Evolutionary conservation across 179 eudicot species (phyloP).

Genomic region (Gypsophila paniculata): DNA sequence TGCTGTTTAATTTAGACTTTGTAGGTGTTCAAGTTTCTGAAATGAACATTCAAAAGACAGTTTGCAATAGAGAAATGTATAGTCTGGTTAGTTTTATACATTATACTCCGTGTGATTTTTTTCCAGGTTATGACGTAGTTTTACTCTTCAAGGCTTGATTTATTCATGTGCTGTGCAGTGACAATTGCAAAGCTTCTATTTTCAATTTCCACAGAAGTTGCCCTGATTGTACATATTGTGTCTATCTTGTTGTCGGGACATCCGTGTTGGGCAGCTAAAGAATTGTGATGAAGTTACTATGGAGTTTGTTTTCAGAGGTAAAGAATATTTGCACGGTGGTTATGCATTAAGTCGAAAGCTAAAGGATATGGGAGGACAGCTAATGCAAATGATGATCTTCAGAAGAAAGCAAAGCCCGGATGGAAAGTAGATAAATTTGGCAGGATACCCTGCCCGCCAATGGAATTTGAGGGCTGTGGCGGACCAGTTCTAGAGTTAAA

Average conservation of each 20-base stretch:
- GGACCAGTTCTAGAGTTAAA: conserved; percentile 41
- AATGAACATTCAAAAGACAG: conserved; percentile 29
- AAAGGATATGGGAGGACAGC: not conserved
- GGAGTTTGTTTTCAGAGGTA: conserved; percentile 29
- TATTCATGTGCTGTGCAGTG: conserved; percentile 32
- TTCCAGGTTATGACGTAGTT: not conserved
- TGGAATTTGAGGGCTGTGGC: conserved; percentile 59
- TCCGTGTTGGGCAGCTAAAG: conserved; percentile 48
- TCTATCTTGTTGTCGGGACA: conserved; percentile 61
- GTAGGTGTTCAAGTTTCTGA: conserved; percentile 39
- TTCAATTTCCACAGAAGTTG: conserved; percentile 65
- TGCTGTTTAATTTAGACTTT: not conserved
- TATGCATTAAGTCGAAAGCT: not conserved
- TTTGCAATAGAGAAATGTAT: conserved; percentile 35
- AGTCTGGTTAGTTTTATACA: conserved; percentile 39
- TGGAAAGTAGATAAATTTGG: conserved; percentile 61
- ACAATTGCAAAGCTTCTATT: conserved; percentile 61
- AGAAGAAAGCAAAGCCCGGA: conserved; percentile 19
- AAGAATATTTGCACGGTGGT: conserved; percentile 42
- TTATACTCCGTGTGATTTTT: not conserved
- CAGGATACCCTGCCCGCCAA: conserved; percentile 60
- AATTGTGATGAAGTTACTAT: conserved; percentile 36
- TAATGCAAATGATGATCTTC: not conserved
- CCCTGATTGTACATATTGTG: conserved; percentile 55
- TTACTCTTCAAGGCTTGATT: not conserved